phyloP scores from a whole-genome alignment of 2,329 filamentous ascomycete genomes.

The Bipolaris sorokiniana region DNA sequence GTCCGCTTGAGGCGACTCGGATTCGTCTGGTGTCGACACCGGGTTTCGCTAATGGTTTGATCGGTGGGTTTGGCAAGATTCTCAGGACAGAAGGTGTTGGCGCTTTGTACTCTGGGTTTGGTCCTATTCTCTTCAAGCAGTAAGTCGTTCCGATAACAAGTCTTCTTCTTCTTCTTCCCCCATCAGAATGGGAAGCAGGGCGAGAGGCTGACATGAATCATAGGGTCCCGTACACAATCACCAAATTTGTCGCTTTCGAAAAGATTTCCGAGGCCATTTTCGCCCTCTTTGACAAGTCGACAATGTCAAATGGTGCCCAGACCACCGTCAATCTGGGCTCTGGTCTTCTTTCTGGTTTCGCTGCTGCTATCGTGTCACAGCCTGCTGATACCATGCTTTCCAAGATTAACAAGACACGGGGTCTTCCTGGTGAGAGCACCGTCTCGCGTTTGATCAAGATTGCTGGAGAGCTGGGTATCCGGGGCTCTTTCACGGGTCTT shows the following conservation, averaged over 20 bases:
- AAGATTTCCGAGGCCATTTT: constrained; percentile 80
- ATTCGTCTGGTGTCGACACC: constrained; percentile 91
- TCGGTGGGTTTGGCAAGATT: constrained; percentile 83
- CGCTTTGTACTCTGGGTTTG: constrained; percentile 91
- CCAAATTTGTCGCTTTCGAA: constrained; percentile 94
- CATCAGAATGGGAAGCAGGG: too few species aligned
- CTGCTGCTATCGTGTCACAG: constrained; percentile 84
- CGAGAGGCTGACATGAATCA: constrained; percentile 24
- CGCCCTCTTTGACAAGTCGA: constrained; percentile 71
- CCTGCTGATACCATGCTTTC: constrained; percentile 91
- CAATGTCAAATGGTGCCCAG: constrained; percentile 70
- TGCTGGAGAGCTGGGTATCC: constrained; percentile 79
- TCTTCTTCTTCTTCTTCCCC: too few species aligned
- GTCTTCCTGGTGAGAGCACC: constrained; percentile 83
- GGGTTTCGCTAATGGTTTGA: constrained; percentile 78
- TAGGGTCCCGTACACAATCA: constrained; percentile 89
- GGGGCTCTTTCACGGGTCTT: constrained; percentile 79
- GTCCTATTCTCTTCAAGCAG: constrained; percentile 57
- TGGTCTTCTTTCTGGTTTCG: constrained; percentile 85
- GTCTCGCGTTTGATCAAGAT: constrained; percentile 84
- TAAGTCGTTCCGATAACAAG: constrained; percentile 22
- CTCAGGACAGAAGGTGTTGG: constrained; percentile 79
- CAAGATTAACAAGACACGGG: constrained; percentile 96
- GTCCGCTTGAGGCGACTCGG: constrained; percentile 90
- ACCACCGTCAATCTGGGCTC: constrained; percentile 83